Evolutionary conservation across 1,139 yeast genomes (phyloP), one percentile per base, ranked within the genome.

Genomic region (Lodderomyces orthopsilosis): DNA sequence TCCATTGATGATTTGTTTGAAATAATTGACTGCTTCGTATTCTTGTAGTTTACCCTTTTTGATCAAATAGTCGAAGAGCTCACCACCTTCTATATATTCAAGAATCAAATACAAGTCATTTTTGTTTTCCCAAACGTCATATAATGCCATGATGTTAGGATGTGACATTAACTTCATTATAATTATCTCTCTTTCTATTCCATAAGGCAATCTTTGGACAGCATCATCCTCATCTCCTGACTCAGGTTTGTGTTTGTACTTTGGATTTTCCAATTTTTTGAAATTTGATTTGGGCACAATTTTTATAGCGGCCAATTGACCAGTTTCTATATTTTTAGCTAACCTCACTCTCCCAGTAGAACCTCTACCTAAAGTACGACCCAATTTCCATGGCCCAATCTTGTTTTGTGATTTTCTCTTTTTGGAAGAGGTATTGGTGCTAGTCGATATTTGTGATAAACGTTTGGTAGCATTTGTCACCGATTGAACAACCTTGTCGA

Each of bases 81-180:
- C 98, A 35, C 99, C 99, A 41, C 97, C 96, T 67, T 94, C 98
- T 41, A 94, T 93, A 65, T 94, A 93, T 66, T 93, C 99, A 49
- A 93, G 69, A 23, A 94, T 94, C 54, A 93, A 77, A 58, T 91
- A 91, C 42, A 93, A 70, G 57, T 91, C 97, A 51, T 94, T 90
- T 56, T 89, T 87, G 57, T 94, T 93, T 64, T 94, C 98, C 98
- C 98, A 93, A 35, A 94, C 99, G 57, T 93, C 99, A 62, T 88
- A 93, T 38, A 93, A 72, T n/a, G 95, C 90, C 85, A 93, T 81
- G 43, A 93, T 94, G 61, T 93, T 93, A 15, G 94, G 91, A 62
- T 93, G 98, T 49, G 89, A 87, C 39, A 94, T 81, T 47, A 93
- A 75, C 63, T 93, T 93, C 84, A 78, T 79, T 81, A 89, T 89